Conservation (phyloP, 805 yeast species). For the Isabelozyma gotoi region DNA sequence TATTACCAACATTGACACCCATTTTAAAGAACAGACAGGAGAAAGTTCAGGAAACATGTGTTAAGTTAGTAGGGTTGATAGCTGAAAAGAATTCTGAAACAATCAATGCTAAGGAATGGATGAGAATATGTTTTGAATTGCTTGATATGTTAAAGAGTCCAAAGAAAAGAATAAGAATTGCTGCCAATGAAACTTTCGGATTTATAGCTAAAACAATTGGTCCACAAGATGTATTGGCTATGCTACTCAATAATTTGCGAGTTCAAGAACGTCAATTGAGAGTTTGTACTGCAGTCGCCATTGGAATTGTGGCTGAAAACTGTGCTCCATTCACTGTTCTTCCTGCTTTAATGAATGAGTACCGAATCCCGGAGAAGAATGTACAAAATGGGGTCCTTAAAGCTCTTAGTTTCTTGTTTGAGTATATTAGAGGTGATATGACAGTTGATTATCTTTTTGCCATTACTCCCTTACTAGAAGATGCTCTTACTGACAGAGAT, state of each 20-base stretch:
- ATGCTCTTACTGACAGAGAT: constrained; percentile 88
- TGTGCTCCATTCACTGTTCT: constrained; percentile 91
- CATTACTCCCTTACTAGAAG: constrained; percentile 75
- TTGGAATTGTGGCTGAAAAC: constrained; percentile 91
- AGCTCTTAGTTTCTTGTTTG: constrained; percentile 87
- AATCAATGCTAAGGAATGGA: constrained; percentile 93
- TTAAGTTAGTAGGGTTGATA: constrained; percentile 75
- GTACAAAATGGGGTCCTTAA: constrained; percentile 95
- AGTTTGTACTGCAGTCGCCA: constrained; percentile 96
- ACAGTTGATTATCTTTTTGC: constrained; percentile 82
- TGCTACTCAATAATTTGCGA: constrained; percentile 76
- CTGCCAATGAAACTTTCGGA: constrained; percentile 91
- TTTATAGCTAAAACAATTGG: constrained; percentile 89
- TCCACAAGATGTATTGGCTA: constrained; percentile 89
- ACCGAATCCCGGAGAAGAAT: constrained; percentile 84
- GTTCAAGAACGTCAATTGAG: constrained; percentile 96
- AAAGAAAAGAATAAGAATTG: constrained; percentile 70
- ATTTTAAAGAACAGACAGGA: constrained; percentile 86
- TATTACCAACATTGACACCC: constrained; percentile 87
- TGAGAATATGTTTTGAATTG: constrained; percentile 89
- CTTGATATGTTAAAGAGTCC: constrained; percentile 85
- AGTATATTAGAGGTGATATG: constrained; percentile 75
- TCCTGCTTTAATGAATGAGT: constrained; percentile 95
- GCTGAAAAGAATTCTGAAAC: constrained; percentile 79
- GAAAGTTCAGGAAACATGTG: constrained; percentile 82